These are phyloP conservation scores for Gossypium raimondii DNA, from an alignment of 345 rosid species.

Conservation along the genomic window DNA sequence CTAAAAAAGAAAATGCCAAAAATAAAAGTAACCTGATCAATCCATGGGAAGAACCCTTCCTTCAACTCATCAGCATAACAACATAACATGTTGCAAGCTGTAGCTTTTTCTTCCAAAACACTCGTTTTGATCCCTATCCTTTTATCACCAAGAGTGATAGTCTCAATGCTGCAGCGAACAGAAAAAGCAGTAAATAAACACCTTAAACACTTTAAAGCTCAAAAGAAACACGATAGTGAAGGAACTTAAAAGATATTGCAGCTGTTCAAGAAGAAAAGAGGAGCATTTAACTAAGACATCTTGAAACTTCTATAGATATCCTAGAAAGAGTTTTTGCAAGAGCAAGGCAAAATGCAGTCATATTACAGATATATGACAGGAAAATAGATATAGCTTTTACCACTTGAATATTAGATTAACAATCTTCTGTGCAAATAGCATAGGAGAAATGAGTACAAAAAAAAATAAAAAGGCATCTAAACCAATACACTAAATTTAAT, in stretches of 20 bases:
- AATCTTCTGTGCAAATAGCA: not conserved
- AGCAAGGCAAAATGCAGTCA: not conserved
- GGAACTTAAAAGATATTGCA: not conserved
- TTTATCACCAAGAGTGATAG: slow-evolving; percentile 73
- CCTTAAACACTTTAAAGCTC: not conserved
- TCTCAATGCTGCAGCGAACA: slow-evolving; percentile 49
- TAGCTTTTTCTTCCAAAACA: slow-evolving; percentile 96
- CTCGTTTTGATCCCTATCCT: slow-evolving; percentile 89
- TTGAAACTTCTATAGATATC: not conserved
- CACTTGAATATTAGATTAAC: not conserved
- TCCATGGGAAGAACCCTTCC: slow-evolving; percentile 99
- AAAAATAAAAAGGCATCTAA: not conserved
- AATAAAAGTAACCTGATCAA: slow-evolving; percentile 66
- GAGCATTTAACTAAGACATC: not conserved
- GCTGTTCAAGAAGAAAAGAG: slow-evolving; percentile 5
- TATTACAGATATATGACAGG: not conserved
- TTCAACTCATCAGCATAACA: slow-evolving; percentile 98
- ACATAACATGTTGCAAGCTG: slow-evolving; percentile 99
- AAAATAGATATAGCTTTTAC: not conserved
- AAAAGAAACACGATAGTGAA: not conserved
- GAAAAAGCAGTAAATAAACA: slow-evolving; percentile 9
- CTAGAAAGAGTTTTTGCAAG: not conserved
- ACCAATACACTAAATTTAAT: not conserved
- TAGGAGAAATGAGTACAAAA: not conserved
- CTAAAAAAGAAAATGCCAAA: slow-evolving; percentile 4